phyloP scores from a whole-genome alignment of 208 protist genomes.

The Trypanosoma vivax region DNA sequence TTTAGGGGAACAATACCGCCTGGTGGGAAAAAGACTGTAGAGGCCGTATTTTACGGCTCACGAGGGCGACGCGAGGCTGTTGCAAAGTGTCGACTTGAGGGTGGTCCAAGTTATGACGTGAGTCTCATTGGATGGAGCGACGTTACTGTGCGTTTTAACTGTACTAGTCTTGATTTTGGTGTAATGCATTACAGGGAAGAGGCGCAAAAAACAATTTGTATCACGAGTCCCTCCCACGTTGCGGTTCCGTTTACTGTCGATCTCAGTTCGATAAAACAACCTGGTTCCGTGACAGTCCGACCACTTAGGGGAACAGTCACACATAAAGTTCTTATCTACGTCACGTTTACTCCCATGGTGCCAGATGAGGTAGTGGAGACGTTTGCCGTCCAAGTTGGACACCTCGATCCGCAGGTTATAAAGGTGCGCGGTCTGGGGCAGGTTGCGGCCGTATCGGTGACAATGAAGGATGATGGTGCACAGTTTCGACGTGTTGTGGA shows the following conservation, averaged over 20 bases:
- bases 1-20: constrained; percentile 85
- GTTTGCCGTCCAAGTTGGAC: constrained; percentile 84
- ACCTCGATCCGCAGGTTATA: constrained; percentile 90
- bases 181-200: constrained; percentile 65
- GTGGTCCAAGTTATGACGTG: constrained; percentile 88
- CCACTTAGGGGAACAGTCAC: constrained; percentile 68
- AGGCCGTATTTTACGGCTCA: constrained; percentile 87
- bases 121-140: constrained; percentile 64
- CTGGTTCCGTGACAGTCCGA: constrained; percentile 56
- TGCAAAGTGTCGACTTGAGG: constrained; percentile 87
- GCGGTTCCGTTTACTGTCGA: constrained; percentile 75
- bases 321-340: constrained; percentile 60
- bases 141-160: constrained; percentile 78
- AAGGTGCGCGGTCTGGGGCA: constrained; percentile 65
- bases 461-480: constrained; percentile 17
- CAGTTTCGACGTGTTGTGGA: constrained; percentile 17
- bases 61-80: constrained; percentile 40
- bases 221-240: constrained; percentile 90
- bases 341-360: constrained; percentile 75
- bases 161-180: constrained; percentile 88
- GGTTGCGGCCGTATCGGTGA: constrained; percentile 50
- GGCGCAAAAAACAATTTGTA: constrained; percentile 60
- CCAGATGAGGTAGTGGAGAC: constrained; percentile 81
- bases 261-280: constrained; percentile 31
- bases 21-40: constrained; percentile 63